phyloP scores from a whole-genome alignment of 768 basidiomycete genomes.

The Galerina marginata region DNA sequence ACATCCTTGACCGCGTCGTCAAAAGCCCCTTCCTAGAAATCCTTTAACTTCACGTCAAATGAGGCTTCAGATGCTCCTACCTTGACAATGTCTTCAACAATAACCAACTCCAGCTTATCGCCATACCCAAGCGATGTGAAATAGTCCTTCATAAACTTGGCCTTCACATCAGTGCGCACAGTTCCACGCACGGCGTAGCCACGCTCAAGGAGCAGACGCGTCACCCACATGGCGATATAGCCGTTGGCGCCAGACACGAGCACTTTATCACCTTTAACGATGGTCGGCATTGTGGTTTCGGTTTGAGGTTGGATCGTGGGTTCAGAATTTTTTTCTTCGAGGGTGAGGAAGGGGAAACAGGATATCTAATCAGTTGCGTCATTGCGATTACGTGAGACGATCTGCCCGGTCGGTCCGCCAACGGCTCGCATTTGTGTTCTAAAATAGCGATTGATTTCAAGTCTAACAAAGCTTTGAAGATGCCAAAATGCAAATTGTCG shows the following conservation, averaged over 20 bases:
- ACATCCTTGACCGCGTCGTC: constrained; percentile 80
- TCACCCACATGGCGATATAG: constrained; percentile 64
- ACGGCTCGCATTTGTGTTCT: too few species aligned
- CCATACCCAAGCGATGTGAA: constrained; percentile 56
- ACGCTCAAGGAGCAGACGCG: constrained; percentile 55
- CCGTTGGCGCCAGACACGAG: constrained; percentile 67
- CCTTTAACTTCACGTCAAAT: not conserved
- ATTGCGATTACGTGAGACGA: too few species aligned
- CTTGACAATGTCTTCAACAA: constrained; percentile 70
- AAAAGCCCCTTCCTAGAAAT: constrained; percentile 63
- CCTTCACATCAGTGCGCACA: constrained; percentile 65
- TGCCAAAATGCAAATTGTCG: too few species aligned
- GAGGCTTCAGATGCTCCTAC: constrained; percentile 20
- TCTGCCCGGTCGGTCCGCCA: too few species aligned
- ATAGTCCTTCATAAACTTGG: constrained; percentile 55
- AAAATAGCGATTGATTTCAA: too few species aligned
- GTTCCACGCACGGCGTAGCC: constrained; percentile 72
- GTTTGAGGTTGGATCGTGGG: not conserved
- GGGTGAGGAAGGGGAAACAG: not conserved
- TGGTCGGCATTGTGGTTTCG: constrained; percentile 18
- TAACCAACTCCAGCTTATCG: constrained; percentile 62
- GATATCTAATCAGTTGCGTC: too few species aligned
- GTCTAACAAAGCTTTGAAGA: too few species aligned
- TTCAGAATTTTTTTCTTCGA: not conserved
- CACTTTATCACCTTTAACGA: constrained; percentile 28